Percentiles rank a stretch among this genome's conserved stretches.
phyloP scores from a whole-genome alignment of 2,329 filamentous ascomycete genomes.

The Chrysoporthe austroafricana region DNA sequence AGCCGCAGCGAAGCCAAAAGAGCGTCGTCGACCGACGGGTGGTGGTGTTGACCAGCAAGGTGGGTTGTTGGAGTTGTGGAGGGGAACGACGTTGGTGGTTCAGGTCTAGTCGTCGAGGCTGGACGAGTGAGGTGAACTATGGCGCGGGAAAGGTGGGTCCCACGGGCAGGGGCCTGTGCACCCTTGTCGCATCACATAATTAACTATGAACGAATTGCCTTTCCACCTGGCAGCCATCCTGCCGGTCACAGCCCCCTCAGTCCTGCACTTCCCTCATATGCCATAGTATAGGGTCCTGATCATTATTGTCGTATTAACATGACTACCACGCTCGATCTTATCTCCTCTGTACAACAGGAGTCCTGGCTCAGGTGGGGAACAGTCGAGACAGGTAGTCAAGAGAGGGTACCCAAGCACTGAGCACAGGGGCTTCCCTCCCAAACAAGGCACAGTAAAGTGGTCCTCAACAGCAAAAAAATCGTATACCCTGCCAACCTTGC shows the following conservation, averaged over 20 bases:
- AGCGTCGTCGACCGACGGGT: neutral
- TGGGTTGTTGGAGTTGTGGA: slow-evolving; percentile 7
- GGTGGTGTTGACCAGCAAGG: slow-evolving; percentile 10
- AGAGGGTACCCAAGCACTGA: neutral
- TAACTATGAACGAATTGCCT: no score
- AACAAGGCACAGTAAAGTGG: no score
- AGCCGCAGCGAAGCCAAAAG: neutral
- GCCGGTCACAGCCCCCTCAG: no score
- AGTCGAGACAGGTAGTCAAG: neutral
- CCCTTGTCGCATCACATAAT: neutral
- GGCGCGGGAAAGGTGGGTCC: neutral
- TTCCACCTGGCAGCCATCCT: no score
- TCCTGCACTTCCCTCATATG: neutral
- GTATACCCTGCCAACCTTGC: no score
- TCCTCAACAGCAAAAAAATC: no score
- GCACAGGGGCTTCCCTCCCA: neutral
- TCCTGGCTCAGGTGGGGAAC: no score
- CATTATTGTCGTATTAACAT: neutral
- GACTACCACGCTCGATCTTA: neutral
- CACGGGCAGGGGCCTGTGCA: neutral
- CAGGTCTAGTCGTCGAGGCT: slow-evolving; percentile 4
- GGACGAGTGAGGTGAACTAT: slow-evolving; percentile 1
- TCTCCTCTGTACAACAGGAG: neutral
- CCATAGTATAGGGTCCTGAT: neutral
- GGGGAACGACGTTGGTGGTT: neutral